Evolutionary conservation across 345 rosid species (phyloP).

Genomic region (Linum usitatissimum): DNA sequence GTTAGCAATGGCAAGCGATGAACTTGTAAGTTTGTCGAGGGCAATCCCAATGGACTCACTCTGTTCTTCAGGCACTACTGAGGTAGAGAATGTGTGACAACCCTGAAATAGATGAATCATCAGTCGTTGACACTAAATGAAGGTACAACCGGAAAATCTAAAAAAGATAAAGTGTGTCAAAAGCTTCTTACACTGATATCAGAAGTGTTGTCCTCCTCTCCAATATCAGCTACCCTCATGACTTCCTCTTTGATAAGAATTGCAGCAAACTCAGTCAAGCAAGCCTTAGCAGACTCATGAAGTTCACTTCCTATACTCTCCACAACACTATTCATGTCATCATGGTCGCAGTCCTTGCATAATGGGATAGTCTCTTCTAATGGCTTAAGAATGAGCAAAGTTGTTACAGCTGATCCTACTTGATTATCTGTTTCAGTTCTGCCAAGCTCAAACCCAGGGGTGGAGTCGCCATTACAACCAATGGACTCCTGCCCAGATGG

Average conservation of each 20-base stretch:
- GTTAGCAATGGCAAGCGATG: slow-evolving; percentile 12
- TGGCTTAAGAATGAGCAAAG: slow-evolving; percentile 15
- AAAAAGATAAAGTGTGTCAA: slow-evolving; percentile 4
- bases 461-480: slow-evolving; percentile 26
- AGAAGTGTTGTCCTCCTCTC: slow-evolving; percentile 21
- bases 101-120: slow-evolving; percentile 20
- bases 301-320: slow-evolving; percentile 55
- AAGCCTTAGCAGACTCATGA: slow-evolving; percentile 36
- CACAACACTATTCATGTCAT: slow-evolving; percentile 28
- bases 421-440: slow-evolving; percentile 17
- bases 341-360: slow-evolving; percentile 12
- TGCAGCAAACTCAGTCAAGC: slow-evolving; percentile 35
- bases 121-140: slow-evolving; percentile 32
- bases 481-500: slow-evolving; percentile 24
- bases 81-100: slow-evolving; percentile 11
- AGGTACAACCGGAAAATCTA: not conserved
- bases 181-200: slow-evolving; percentile 27
- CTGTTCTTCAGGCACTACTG: slow-evolving; percentile 19
- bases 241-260: slow-evolving; percentile 46
- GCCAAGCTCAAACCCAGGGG: slow-evolving; percentile 36
- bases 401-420: slow-evolving; percentile 8
- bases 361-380: slow-evolving; percentile 17
- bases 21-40: slow-evolving; percentile 22
- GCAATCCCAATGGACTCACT: slow-evolving; percentile 18
- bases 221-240: slow-evolving; percentile 20